Percentiles rank a stretch among this genome's conserved stretches.
These are phyloP conservation scores for Neodidymelliopsis sp. DNA, from an alignment of 2,329 filamentous ascomycete species.

Conservation along the genomic window DNA sequence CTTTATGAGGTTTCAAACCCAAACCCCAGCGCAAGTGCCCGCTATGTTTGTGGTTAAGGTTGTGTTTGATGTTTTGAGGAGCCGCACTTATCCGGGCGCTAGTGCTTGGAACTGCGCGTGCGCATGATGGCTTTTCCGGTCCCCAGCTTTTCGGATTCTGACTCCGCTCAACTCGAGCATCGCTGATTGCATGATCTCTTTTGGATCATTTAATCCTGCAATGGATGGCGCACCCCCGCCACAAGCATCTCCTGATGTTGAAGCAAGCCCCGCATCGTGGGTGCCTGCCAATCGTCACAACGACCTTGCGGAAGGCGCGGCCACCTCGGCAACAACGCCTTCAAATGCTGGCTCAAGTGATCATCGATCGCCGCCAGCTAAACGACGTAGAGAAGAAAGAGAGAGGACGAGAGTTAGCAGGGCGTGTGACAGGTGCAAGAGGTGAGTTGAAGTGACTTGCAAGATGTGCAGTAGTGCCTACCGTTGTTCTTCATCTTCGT, in stretches of 20 bases:
- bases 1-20: not conserved
- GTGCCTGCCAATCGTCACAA: conserved; percentile 20
- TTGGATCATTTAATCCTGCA: too few species aligned
- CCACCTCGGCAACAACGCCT: conserved; percentile 19
- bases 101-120: not conserved
- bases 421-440: conserved; percentile 59
- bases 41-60: too few species aligned
- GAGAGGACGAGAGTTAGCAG: conserved; percentile 56
- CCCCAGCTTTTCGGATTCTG: conserved; percentile 7
- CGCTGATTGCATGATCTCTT: conserved; percentile 4
- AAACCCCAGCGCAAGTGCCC: not conserved
- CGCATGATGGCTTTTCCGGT: conserved; percentile 13
- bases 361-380: conserved; percentile 34
- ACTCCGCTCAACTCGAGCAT: conserved; percentile 18
- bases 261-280: conserved; percentile 14
- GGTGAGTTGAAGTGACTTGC: conserved; percentile 40
- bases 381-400: conserved; percentile 43
- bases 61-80: not conserved
- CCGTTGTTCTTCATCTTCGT: not conserved
- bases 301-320: conserved; percentile 14
- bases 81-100: conserved; percentile 2
- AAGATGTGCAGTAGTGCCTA: not conserved
- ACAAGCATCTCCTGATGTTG: conserved; percentile 19
- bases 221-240: conserved; percentile 11
- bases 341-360: conserved; percentile 30